A percentile compares a stretch with the other conserved stretches of the same genome.
phyloP scores from a whole-genome alignment of 2,329 filamentous ascomycete genomes.

The Niveomyces coronatus region DNA sequence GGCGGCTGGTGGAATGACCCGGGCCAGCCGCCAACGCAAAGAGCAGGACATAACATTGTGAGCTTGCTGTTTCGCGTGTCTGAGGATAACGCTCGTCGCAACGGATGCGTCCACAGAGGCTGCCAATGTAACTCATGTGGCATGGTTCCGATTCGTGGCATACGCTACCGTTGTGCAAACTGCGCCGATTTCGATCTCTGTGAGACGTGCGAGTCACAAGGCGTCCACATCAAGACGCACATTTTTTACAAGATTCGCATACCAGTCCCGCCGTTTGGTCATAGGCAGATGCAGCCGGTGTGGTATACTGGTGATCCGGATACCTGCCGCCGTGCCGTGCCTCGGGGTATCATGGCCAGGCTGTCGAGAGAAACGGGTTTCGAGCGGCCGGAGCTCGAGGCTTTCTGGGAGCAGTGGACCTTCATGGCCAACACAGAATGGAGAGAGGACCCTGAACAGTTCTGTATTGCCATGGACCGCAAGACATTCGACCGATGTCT shows the following conservation, averaged over 20 bases:
- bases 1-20: conserved; percentile 45
- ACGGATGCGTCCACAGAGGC: conserved; percentile 84
- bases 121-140: conserved; percentile 88
- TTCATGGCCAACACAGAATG: conserved; percentile 84
- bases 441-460: conserved; percentile 66
- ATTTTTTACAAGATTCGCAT: conserved; percentile 94
- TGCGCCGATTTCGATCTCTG: conserved; percentile 95
- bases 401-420: conserved; percentile 93
- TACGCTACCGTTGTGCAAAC: conserved; percentile 90
- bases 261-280: conserved; percentile 74
- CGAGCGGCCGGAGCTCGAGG: conserved; percentile 80
- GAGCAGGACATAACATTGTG: conserved; percentile 68
- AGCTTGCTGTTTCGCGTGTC: conserved; percentile 84
- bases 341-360: conserved; percentile 54
- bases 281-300: conserved; percentile 68
- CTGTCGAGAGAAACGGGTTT: conserved; percentile 64
- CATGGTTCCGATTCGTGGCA: conserved; percentile 78
- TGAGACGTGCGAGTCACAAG: conserved; percentile 77
- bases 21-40: conserved; percentile 30
- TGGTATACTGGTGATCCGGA: conserved; percentile 86
- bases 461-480: conserved; percentile 78
- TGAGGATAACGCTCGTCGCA: conserved; percentile 79
- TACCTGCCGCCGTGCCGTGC: conserved; percentile 56
- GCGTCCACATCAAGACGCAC: conserved; percentile 76
- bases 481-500: conserved; percentile 89